These are phyloP conservation scores for Jacaranda copaia DNA, from an alignment of 257 asterid genomes.

Conservation along the genomic window DNA sequence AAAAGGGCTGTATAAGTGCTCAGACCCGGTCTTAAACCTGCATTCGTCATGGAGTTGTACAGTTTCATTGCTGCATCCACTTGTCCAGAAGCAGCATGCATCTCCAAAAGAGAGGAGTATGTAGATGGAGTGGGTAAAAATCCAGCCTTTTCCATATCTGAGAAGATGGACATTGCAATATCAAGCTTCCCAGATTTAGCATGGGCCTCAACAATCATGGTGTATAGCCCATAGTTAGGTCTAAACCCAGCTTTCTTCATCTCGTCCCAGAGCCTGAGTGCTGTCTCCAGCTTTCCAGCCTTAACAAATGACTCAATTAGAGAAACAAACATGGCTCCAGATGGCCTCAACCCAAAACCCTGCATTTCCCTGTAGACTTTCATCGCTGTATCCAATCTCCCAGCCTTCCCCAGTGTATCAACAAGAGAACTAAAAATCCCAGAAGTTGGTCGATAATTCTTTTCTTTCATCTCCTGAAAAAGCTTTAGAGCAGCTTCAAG, in stretches of 20 bases:
- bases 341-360: constrained; percentile 83
- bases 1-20: constrained; percentile 81
- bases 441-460: constrained; percentile 53
- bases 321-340: constrained; percentile 87
- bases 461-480: constrained; percentile 62
- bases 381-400: constrained; percentile 86
- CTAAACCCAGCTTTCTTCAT: constrained; percentile 90
- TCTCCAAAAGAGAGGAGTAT: constrained; percentile 89
- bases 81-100: constrained; percentile 92
- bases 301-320: constrained; percentile 86
- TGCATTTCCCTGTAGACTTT: constrained; percentile 90
- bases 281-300: constrained; percentile 89
- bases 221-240: constrained; percentile 92
- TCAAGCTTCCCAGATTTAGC: constrained; percentile 98
- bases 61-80: constrained; percentile 94
- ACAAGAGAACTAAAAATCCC: constrained; percentile 57
- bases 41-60: constrained; percentile 94
- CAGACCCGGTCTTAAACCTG: constrained; percentile 86
- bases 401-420: constrained; percentile 83
- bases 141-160: constrained; percentile 96
- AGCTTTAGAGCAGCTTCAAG: constrained; percentile 77
- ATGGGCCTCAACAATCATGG: constrained; percentile 90
- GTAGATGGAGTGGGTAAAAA: constrained; percentile 97
- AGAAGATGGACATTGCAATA: constrained; percentile 83
- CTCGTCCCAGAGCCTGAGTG: constrained; percentile 89